A percentile compares a stretch with the other conserved stretches of the same genome.
Evolutionary conservation across 441 rosid species (phyloP).

Genomic region (Mallotus repandus): DNA sequence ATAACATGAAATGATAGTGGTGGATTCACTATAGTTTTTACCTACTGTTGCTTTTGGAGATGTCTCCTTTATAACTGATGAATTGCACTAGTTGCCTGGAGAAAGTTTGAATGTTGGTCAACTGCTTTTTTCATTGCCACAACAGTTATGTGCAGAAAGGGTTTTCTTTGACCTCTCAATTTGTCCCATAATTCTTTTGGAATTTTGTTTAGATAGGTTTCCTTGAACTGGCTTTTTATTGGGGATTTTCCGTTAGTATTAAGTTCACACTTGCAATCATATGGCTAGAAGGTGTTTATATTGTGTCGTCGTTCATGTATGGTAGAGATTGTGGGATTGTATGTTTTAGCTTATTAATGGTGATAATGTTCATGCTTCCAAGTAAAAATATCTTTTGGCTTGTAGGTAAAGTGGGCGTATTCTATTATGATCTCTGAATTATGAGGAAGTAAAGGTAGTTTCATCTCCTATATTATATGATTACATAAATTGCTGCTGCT

Average conservation of each 20-base stretch:
- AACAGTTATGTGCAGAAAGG: not conserved
- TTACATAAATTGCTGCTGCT: conserved; percentile 33
- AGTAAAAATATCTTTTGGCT: conserved; percentile 86
- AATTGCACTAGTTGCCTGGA: not conserved
- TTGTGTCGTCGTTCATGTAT: conserved; percentile 24
- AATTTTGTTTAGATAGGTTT: not conserved
- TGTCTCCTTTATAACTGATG: not conserved
- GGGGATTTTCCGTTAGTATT: conserved; percentile 16
- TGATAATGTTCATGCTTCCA: conserved; percentile 70
- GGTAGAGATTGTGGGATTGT: conserved; percentile 32
- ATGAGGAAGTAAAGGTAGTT: conserved; percentile 98
- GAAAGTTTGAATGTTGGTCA: conserved; percentile 12
- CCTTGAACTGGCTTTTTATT: conserved; percentile 12
- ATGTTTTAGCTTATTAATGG: conserved; percentile 47
- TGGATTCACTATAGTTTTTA: not conserved
- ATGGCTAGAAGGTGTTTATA: conserved; percentile 22
- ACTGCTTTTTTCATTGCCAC: not conserved
- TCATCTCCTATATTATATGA: conserved; percentile 64
- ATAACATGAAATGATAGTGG: conserved; percentile 3
- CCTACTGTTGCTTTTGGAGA: not conserved
- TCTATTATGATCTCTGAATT: conserved; percentile 96
- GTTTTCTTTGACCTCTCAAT: not conserved
- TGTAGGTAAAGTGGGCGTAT: conserved; percentile 99
- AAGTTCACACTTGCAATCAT: conserved; percentile 13
- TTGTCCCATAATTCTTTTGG: not conserved